phyloP scores from a whole-genome alignment of 1,139 yeast genomes.

The Kodamaea sp. region DNA sequence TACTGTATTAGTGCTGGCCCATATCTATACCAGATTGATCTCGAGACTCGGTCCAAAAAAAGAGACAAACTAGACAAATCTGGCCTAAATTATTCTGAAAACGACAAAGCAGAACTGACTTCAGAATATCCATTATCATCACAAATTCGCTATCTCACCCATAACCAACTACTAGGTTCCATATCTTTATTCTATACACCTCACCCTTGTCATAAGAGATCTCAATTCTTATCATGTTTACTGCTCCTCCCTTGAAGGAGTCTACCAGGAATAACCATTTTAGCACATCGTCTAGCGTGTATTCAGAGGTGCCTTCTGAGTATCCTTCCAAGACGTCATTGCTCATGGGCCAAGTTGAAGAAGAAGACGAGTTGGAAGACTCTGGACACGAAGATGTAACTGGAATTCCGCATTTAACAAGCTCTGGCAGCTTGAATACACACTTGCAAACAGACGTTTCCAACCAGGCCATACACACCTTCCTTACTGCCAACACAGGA shows the following conservation, averaged over 20 bases:
- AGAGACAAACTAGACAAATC: no score
- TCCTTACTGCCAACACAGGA: slow-evolving; percentile 24
- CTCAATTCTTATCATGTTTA: no score
- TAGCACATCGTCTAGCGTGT: slow-evolving; percentile 38
- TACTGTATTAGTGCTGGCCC: no score
- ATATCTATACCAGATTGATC: no score
- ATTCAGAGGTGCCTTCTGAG: slow-evolving; percentile 28
- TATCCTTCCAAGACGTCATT: slow-evolving; percentile 11
- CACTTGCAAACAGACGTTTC: slow-evolving; percentile 20
- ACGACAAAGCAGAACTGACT: no score
- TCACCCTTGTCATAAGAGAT: no score
- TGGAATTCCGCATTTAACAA: neutral
- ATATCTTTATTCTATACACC: no score
- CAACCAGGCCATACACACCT: slow-evolving; percentile 29
- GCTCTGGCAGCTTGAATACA: neutral
- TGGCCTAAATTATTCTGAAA: no score
- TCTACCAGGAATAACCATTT: slow-evolving; percentile 16
- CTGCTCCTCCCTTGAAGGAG: slow-evolving; percentile 6
- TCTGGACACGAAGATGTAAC: slow-evolving; percentile 1
- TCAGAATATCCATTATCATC: no score
- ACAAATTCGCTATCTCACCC: no score
- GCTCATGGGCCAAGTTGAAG: slow-evolving; percentile 15
- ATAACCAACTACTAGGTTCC: no score
- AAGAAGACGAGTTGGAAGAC: slow-evolving; percentile 17
- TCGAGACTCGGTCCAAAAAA: no score